Conservation (phyloP, 257 asterid species). For the Galeopsis tetrahit region DNA sequence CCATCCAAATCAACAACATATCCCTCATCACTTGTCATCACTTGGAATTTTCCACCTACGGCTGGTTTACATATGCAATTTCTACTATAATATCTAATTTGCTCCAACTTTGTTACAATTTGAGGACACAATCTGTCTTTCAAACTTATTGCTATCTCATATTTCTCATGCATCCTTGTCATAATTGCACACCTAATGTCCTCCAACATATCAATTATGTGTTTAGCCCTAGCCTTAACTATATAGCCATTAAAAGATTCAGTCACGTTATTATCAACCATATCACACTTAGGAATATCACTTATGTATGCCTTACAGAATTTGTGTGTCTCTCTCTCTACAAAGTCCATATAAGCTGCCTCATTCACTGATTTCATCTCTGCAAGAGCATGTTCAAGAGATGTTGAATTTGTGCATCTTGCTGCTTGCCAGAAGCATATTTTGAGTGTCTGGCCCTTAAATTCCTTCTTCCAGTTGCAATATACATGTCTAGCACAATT, state of each 20-base stretch:
- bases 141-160: too few relatives aligned
- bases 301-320: conserved; percentile 7
- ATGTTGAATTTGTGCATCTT: background rate
- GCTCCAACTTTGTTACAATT: background rate
- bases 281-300: background rate
- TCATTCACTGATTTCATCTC: background rate
- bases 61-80: background rate
- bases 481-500: conserved; percentile 12
- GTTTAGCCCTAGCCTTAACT: background rate
- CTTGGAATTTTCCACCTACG: background rate
- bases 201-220: background rate
- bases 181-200: background rate
- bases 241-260: conserved; percentile 17
- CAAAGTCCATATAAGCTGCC: background rate
- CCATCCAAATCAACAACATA: background rate
- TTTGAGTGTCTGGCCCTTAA: background rate
- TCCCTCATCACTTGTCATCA: background rate
- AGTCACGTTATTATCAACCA: background rate
- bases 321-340: background rate
- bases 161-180: background rate
- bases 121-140: background rate
- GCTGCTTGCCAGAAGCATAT: background rate
- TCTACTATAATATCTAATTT: background rate
- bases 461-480: background rate
- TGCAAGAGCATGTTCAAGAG: background rate